These are phyloP conservation scores for Colletotrichum orchidophilum DNA, from an alignment of 2,329 filamentous ascomycete species.

Conservation along the genomic window DNA sequence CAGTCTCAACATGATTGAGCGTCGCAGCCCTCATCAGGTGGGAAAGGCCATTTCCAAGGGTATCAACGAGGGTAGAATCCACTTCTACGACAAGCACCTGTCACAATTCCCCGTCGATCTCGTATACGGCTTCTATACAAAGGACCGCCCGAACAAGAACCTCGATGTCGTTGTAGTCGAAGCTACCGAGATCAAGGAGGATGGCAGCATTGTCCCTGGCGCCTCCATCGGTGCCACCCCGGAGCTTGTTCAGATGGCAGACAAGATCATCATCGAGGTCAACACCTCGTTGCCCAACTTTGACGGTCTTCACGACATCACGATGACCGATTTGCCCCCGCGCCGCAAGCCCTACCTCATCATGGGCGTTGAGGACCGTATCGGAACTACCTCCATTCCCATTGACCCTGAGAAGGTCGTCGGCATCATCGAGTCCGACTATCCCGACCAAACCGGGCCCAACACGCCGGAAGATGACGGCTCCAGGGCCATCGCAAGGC, in stretches of 20 bases:
- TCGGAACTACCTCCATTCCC: constrained; percentile 83
- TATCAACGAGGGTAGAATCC: constrained; percentile 87
- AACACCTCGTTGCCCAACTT: constrained; percentile 88
- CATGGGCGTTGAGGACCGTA: constrained; percentile 86
- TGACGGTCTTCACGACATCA: constrained; percentile 90
- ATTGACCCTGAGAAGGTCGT: constrained; percentile 87
- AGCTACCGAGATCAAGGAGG: constrained; percentile 86
- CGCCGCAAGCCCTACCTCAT: constrained; percentile 85
- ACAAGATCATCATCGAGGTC: constrained; percentile 91
- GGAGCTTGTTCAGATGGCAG: constrained; percentile 88
- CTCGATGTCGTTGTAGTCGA: constrained; percentile 88
- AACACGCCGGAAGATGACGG: constrained; percentile 80
- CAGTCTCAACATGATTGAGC: constrained; percentile 88
- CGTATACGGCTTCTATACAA: constrained; percentile 88
- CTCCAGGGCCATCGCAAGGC: constrained; percentile 77
- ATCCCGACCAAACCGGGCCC: constrained; percentile 77
- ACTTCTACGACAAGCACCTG: constrained; percentile 94
- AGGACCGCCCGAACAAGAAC: constrained; percentile 77
- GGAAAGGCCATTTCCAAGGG: constrained; percentile 91
- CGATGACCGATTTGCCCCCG: constrained; percentile 85
- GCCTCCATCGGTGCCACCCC: constrained; percentile 87
- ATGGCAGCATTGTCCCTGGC: constrained; percentile 88
- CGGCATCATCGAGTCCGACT: constrained; percentile 85
- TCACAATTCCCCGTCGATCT: constrained; percentile 92
- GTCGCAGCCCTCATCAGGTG: constrained; percentile 86